Base-by-base conservation (phyloP, 768 basidiomycete species). In the Chalciporus piperatus region DNA sequence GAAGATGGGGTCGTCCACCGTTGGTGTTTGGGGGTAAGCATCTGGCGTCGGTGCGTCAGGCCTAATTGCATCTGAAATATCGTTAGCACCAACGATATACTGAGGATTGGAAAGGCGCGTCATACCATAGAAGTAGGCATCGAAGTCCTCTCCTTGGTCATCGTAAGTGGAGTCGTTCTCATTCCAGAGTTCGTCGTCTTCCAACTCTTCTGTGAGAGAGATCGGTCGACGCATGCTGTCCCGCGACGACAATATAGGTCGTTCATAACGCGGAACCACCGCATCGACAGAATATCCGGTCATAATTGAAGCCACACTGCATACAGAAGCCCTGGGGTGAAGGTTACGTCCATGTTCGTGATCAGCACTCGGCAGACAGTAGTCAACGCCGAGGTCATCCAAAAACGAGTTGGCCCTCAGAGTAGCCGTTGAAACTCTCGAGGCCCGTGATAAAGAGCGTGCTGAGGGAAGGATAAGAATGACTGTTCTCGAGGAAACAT, bases 271-370 rank as follows among this genome's bases (percentile, higher is more conserved):
- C 9, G 79, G 77, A 49, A 84, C 71, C 43, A 85, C 69, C 11
- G 79, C 84, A 25, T 86, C 81, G 2, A 77, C 76, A 4, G 84
- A 84, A 37, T 72, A 68, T 30, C 77, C 77, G 0, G 83, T 82
- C 71, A 80, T 72, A 52, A 83, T 66, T 0, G 84, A 83, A 23
- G 77, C 76, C 45, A 85, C 66, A 56, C 82, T 85, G 41, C 73
- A 75, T 45, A 77, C 69, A 5, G 83, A 84, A 25, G 69, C 69
- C 33, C 73, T 66, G 20, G 64, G 60, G 14, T 35, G 47, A 37
- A 37, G 35, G 35, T 37, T 16, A 19, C 19, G 45, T 10, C 55
- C 54, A 39, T 51, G 41, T 30, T 58, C 63, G 10, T 63, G 56
- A 8, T 57, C 49, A 11, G 61, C 61, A 38, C 49, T 60, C 22